phyloP scores from a whole-genome alignment of 2,329 filamentous ascomycete species.

The Colletotrichum incanum region DNA sequence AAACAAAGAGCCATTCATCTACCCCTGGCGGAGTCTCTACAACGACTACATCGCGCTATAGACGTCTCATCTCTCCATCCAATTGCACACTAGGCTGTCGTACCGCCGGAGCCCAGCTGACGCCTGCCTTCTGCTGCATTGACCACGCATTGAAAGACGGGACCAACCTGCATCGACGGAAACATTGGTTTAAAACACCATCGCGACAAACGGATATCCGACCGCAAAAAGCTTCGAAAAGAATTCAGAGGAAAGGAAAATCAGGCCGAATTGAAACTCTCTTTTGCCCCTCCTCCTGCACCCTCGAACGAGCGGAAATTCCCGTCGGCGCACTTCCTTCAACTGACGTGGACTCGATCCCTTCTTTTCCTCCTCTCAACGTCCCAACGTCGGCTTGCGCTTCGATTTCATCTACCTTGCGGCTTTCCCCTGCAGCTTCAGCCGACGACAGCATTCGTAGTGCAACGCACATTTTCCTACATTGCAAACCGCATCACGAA shows the following conservation, averaged over 20 bases:
- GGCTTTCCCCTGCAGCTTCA: background rate
- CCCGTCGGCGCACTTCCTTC: conserved; percentile 1
- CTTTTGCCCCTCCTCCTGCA: background rate
- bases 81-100: background rate
- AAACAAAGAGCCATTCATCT: background rate
- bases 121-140: conserved; percentile 19
- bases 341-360: conserved; percentile 15
- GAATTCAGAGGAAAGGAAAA: background rate
- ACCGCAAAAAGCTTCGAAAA: conserved; percentile 20
- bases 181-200: conserved; percentile 43
- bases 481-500: background rate
- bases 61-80: background rate
- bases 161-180: conserved; percentile 32
- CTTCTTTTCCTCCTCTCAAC: background rate
- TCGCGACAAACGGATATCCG: conserved; percentile 39
- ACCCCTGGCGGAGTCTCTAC: background rate
- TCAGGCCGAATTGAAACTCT: conserved; percentile 9
- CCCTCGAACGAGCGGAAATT: background rate
- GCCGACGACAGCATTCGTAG: background rate
- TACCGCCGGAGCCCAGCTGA: background rate
- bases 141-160: conserved; percentile 22
- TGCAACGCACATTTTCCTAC: background rate
- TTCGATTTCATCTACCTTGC: conserved; percentile 13
- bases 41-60: background rate
- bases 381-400: conserved; percentile 22